A percentile compares a stretch with the other conserved stretches of the same genome.
Conservation (phyloP, 1,284 basidiomycete genomes). For the Trichosporon sp. region DNA sequence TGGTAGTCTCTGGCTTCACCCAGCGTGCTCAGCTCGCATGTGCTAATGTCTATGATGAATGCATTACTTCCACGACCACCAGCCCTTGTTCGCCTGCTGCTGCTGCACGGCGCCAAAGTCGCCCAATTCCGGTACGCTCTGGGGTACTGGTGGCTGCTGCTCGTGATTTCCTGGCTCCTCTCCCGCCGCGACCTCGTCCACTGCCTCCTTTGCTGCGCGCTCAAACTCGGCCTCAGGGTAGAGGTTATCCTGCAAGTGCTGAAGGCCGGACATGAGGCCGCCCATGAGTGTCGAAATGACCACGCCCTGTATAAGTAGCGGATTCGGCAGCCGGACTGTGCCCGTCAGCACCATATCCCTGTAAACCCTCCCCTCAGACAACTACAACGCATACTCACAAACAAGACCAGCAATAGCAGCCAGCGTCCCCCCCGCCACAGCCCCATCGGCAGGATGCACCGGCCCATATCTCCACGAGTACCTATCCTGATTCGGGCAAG, state of each 20-base stretch:
- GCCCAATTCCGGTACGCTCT: background rate
- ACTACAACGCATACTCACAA: conserved; percentile 36
- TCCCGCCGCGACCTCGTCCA: conserved; percentile 3
- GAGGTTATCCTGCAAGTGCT: conserved; percentile 35
- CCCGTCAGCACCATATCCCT: background rate
- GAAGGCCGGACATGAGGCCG: conserved; percentile 26
- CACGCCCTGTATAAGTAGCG: conserved; percentile 31
- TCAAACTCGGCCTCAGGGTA: conserved; percentile 19
- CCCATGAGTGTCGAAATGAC: conserved; percentile 38
- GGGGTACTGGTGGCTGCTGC: background rate
- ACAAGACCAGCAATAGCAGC: conserved; percentile 28
- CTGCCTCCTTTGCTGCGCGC: conserved; percentile 4
- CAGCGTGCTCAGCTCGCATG: too few relatives aligned
- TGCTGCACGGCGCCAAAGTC: background rate
- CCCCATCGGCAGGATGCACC: conserved; percentile 38
- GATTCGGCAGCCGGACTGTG: conserved; percentile 40
- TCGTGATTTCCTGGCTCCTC: background rate
- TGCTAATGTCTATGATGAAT: background rate
- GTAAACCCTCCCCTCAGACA: too few relatives aligned
- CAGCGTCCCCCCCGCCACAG: conserved; percentile 35
- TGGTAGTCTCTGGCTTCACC: too few relatives aligned
- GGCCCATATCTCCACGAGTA: conserved; percentile 33
- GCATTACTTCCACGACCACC: conserved; percentile 2
- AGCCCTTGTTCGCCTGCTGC: background rate
- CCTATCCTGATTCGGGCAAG: conserved; percentile 14